These are phyloP conservation scores for Tolypocladium capitatum DNA, from an alignment of 2,329 filamentous ascomycete species.

Conservation along the genomic window DNA sequence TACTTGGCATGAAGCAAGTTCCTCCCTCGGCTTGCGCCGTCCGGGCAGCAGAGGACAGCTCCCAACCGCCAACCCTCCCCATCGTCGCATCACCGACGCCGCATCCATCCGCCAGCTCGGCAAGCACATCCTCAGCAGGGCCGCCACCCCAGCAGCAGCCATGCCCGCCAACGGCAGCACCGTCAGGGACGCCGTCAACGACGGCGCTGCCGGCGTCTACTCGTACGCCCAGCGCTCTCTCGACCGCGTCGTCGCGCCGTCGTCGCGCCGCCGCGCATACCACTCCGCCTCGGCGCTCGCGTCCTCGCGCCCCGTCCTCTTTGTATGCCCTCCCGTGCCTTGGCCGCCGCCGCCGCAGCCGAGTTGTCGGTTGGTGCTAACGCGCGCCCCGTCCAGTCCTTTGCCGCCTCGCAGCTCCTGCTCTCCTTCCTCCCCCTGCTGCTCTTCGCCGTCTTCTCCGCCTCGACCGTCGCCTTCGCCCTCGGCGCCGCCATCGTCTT, in stretches of 20 bases:
- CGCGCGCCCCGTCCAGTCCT: slow-evolving; percentile 35
- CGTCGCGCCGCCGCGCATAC: slow-evolving; percentile 44
- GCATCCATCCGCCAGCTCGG: not conserved
- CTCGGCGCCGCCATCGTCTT: slow-evolving; percentile 50
- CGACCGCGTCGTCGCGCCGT: slow-evolving; percentile 43
- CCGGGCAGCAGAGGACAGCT: too few relatives aligned
- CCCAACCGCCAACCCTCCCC: not conserved
- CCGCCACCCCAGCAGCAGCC: not conserved
- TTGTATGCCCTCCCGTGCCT: slow-evolving; percentile 34
- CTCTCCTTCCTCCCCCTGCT: slow-evolving; percentile 54
- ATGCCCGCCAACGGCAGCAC: not conserved
- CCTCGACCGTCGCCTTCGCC: slow-evolving; percentile 49
- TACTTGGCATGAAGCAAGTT: too few relatives aligned
- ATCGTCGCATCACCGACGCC: not conserved
- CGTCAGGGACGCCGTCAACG: slow-evolving; percentile 12
- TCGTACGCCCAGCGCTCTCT: slow-evolving; percentile 30
- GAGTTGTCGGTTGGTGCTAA: not conserved
- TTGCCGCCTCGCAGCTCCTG: slow-evolving; percentile 50
- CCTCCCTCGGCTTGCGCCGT: too few relatives aligned
- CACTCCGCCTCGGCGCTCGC: slow-evolving; percentile 42
- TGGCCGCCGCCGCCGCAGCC: not conserved
- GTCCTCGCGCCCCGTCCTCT: slow-evolving; percentile 51
- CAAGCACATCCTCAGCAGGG: too few relatives aligned
- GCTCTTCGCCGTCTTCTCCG: slow-evolving; percentile 53
- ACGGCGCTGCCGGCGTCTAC: slow-evolving; percentile 22